These are phyloP conservation scores for Eutrema yunnanense DNA, from an alignment of 345 rosid species.

Conservation along the genomic window DNA sequence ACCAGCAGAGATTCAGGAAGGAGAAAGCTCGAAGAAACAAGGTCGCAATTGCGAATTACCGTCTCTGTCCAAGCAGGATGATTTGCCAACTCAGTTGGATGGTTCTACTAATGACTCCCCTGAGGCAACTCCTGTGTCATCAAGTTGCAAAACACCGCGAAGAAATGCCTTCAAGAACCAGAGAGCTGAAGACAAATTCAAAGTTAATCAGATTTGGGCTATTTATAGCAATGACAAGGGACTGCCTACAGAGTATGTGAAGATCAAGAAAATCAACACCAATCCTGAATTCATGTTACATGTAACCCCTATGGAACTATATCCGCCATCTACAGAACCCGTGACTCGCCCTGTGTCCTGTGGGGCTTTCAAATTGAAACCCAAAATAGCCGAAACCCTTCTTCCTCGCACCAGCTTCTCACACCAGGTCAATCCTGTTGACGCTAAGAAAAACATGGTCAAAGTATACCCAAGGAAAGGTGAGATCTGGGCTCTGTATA, in stretches of 20 bases:
- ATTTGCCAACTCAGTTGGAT: constrained; percentile 9
- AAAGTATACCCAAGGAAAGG: constrained; percentile 48
- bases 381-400: constrained; percentile 18
- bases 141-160: constrained; percentile 22
- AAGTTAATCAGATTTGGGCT: constrained; percentile 44
- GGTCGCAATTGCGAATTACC: constrained; percentile 14
- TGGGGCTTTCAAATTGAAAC: constrained; percentile 38
- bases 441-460: background rate
- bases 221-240: constrained; percentile 29
- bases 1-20: constrained; percentile 12
- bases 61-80: constrained; percentile 15
- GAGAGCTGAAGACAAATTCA: constrained; percentile 40
- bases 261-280: constrained; percentile 32
- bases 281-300: constrained; percentile 27
- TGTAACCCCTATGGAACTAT: constrained; percentile 30
- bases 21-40: constrained; percentile 27
- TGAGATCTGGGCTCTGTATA: constrained; percentile 54
- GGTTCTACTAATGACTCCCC: constrained; percentile 8
- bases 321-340: constrained; percentile 14
- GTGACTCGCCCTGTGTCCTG: constrained; percentile 24
- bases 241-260: constrained; percentile 45
- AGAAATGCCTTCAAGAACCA: constrained; percentile 24
- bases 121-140: constrained; percentile 6
- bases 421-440: constrained; percentile 31
- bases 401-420: constrained; percentile 33